Evolutionary conservation across 225 moss, liverwort and hornwort species (phyloP), one percentile per base, ranked within the genome.

Genomic region (Marchantia paleacea): DNA sequence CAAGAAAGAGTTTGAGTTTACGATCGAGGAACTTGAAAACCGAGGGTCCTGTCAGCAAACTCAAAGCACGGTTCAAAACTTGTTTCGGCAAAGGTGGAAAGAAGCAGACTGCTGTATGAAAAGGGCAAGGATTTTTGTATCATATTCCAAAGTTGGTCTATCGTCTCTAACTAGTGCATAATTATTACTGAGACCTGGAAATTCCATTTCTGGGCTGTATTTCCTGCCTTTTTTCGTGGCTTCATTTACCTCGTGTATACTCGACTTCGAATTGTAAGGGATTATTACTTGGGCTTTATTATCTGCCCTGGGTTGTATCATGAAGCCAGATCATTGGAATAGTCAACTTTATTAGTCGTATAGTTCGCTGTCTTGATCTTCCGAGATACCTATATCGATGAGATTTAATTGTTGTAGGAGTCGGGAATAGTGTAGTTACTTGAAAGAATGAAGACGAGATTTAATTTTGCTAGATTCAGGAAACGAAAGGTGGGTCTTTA

Each of bases 51-150:
- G 53, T 73, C 52, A 73, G 53, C 52, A 73, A 54, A 52, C 12
- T 73, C 18, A 73, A 73, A 73, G 73, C 73, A 9, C 73, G n/a
- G n/a, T 10, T 73, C n/a, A 73, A 12, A 73, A 28, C 52, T 26
- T 73, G 73, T 73, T 52, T 73, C 73, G 3, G 10, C 13, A 28
- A 14, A 1, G 73, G 73, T 22, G 73, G 52, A 52, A 52, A 52
- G 52, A 73, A 73, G 52, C 6, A 50, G 50, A 26, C 52, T 73
- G 73, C 73, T 26, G 73, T 73, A 54, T 73, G 73, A 73, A 9
- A 28, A 39, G 7, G 52, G 68, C 68, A 68, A 68, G 68, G 30
- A 4, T 30, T 25, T 15, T 30, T 68, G 68, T 68, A 68, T 68
- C 31, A 68, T 68, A 68, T 30, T 30, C 30, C 29, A 68, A 6